Percentiles rank a stretch among this genome's conserved stretches.
These are phyloP conservation scores for Fraxinus floribunda DNA, from an alignment of 305 asterid species.

Conservation along the genomic window DNA sequence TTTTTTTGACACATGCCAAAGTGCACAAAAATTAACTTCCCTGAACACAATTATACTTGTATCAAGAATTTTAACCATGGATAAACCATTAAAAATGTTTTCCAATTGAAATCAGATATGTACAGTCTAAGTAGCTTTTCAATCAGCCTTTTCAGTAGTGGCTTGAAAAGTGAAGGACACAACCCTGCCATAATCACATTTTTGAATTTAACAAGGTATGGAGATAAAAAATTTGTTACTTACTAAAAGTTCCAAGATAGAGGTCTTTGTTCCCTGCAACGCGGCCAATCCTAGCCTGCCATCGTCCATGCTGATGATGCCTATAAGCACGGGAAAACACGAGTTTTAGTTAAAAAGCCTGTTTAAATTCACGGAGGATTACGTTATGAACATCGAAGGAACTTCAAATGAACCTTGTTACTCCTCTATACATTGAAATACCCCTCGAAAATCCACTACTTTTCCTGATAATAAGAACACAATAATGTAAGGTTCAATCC, in stretches of 20 bases:
- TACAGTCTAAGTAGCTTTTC: too few species aligned
- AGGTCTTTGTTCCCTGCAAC: conserved; percentile 94
- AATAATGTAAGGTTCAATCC: not conserved
- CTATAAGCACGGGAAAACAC: conserved; percentile 26
- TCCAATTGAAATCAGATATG: too few species aligned
- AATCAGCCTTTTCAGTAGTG: not conserved
- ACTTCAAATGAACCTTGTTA: conserved; percentile 56
- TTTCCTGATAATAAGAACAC: conserved; percentile 46
- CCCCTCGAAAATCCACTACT: conserved; percentile 95
- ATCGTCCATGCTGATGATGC: conserved; percentile 96
- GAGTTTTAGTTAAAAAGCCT: not conserved
- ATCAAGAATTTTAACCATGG: too few species aligned
- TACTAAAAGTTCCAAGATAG: conserved; percentile 89
- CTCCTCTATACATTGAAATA: conserved; percentile 88
- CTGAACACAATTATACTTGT: too few species aligned
- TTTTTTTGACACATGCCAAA: not conserved
- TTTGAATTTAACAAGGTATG: too few species aligned
- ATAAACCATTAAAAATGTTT: too few species aligned
- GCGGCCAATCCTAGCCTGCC: conserved; percentile 95
- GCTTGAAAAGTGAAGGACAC: conserved; percentile 34
- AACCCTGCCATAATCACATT: too few species aligned
- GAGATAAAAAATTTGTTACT: not conserved
- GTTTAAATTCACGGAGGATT: not conserved
- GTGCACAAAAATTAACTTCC: conserved; percentile 13
- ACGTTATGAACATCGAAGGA: not conserved